Evolutionary conservation across 2,329 filamentous ascomycete species (phyloP).

Genomic region (Hymenoscyphus linearis): DNA sequence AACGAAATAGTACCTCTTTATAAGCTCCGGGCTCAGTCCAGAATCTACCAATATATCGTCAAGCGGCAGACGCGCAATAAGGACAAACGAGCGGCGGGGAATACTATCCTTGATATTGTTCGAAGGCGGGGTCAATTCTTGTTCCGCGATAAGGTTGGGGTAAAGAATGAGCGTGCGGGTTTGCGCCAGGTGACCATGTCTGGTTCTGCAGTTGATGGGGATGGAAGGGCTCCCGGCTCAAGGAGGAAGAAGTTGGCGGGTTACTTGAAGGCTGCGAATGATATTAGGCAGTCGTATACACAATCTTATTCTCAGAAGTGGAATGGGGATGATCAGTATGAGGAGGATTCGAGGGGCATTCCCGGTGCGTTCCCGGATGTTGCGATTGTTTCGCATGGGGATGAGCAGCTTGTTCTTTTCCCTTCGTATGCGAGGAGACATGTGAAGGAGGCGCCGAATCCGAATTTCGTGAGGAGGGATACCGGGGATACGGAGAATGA

Average conservation of each 20-base stretch:
- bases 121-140: constrained; percentile 19
- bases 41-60: constrained; percentile 70
- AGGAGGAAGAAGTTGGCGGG: constrained; percentile 72
- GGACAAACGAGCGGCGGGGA: constrained; percentile 37
- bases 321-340: constrained; percentile 38
- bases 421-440: constrained; percentile 76
- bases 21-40: constrained; percentile 66
- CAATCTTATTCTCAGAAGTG: constrained; percentile 45
- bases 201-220: constrained; percentile 32
- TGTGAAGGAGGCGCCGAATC: constrained; percentile 28
- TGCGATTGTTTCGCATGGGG: constrained; percentile 70
- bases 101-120: constrained; percentile 26
- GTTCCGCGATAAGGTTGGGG: neutral
- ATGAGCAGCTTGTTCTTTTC: constrained; percentile 92
- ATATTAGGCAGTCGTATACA: constrained; percentile 62
- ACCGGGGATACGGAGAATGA: constrained; percentile 36
- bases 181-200: constrained; percentile 31
- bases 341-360: constrained; percentile 45
- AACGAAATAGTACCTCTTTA: constrained; percentile 69
- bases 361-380: constrained; percentile 80
- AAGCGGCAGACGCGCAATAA: constrained; percentile 53
- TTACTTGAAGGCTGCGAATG: constrained; percentile 66
- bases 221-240: constrained; percentile 54
- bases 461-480: constrained; percentile 33
- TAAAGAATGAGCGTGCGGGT: constrained; percentile 24